Percentiles rank a stretch among this genome's conserved stretches.
Evolutionary conservation across 208 protist genomes (phyloP).

Genomic region (Trypanosoma mega): DNA sequence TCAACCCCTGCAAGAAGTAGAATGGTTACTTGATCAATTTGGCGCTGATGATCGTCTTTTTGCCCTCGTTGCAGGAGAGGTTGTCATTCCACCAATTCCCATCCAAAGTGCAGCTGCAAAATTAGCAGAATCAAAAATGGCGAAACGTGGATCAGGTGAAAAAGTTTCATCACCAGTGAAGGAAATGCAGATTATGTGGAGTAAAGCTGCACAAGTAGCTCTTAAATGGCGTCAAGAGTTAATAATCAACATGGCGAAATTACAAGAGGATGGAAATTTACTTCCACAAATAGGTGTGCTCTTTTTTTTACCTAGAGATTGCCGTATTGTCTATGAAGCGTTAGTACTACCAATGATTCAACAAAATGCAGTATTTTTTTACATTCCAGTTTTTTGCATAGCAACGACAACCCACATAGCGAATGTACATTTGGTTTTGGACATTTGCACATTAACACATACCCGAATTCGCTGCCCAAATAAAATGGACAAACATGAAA

Average conservation of each 20-base stretch:
- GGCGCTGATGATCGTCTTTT: conserved; percentile 12
- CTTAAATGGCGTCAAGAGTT: no score
- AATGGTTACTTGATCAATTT: conserved; percentile 11
- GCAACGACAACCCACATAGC: conserved; percentile 1
- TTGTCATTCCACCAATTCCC: conserved; percentile 5
- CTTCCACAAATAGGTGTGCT: conserved; percentile 7
- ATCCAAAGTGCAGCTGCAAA: neutral
- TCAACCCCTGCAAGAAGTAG: conserved; percentile 8
- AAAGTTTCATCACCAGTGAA: no score
- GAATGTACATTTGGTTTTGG: neutral
- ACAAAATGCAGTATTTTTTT: conserved; percentile 6
- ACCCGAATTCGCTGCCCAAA: conserved; percentile 1
- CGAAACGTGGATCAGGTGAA: neutral
- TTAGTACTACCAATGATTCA: neutral
- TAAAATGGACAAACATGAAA: no score
- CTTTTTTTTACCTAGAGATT: conserved; percentile 10
- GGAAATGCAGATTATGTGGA: no score
- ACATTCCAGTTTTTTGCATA: conserved; percentile 18
- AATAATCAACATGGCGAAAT: no score
- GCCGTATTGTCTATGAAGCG: neutral
- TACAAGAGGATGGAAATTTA: no score
- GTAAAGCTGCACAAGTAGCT: no score
- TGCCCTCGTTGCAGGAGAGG: conserved; percentile 14
- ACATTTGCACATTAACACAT: conserved; percentile 15
- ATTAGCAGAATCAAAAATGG: conserved; percentile 2